Conservation (phyloP, 495 filamentous ascomycete genomes). For the Penicillium soppii region DNA sequence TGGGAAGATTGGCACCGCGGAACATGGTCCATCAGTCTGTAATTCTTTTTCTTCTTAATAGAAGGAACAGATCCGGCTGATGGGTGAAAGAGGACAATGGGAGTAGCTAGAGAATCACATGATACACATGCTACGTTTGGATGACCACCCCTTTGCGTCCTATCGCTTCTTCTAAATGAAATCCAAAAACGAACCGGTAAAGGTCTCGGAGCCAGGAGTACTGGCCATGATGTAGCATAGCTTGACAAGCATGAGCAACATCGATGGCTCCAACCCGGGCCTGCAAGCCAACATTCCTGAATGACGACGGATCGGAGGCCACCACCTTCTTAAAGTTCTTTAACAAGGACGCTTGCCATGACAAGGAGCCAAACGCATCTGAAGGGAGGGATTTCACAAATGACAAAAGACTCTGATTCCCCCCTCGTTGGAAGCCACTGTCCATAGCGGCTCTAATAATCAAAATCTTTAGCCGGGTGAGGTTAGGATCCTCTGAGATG, state of each 20-base stretch:
- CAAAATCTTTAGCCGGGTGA: conserved; percentile 70
- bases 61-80: no score
- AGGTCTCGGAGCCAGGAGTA: conserved; percentile 77
- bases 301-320: conserved; percentile 61
- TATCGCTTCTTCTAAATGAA: conserved; percentile 72
- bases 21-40: no score
- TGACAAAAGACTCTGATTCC: conserved; percentile 52
- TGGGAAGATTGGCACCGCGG: no score
- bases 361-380: conserved; percentile 70
- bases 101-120: neutral
- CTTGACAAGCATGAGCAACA: conserved; percentile 70
- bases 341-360: conserved; percentile 68
- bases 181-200: conserved; percentile 81
- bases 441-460: conserved; percentile 81
- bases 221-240: conserved; percentile 66
- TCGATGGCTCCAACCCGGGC: conserved; percentile 65
- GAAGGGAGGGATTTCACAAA: conserved; percentile 76
- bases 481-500: conserved; percentile 65
- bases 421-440: conserved; percentile 61
- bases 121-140: conserved; percentile 28
- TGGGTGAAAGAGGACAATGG: no score
- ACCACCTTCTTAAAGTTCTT: conserved; percentile 78
- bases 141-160: conserved; percentile 51
- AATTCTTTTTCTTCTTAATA: no score
- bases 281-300: conserved; percentile 55